Evolutionary conservation across 208 protist genomes (phyloP), one percentile per base, ranked within the genome.

Genomic region (Leishmania martiniquensis): DNA sequence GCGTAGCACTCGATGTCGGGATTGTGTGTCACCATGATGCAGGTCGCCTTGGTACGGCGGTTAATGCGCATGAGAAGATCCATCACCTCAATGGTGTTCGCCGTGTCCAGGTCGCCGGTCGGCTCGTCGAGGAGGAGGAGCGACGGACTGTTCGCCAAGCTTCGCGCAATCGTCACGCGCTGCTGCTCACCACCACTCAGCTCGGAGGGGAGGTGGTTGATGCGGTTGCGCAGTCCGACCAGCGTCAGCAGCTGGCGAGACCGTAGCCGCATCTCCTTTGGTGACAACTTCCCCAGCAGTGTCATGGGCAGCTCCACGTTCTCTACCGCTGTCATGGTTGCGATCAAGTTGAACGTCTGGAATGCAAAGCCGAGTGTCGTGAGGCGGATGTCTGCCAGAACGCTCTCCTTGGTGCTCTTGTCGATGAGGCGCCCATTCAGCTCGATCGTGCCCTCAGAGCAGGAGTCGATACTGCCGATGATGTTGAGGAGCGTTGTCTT

Each of bases 261-360:
- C 10, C 96, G 90, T 60, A 97, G 85, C 22, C 87, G 95, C 74
- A 93, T 84, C 80, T 98, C 91, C 77, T 93, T 91, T 37, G 25
- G 54, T 10, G 79, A 91, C 45, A 98, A 82, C 74, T 97, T 98
- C 3, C 95, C 94, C 42, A 97, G 68, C 42, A 99, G 84, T 3
- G 94, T 99, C 98, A 99, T 99, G 37, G 98, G 98, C 78, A 99
- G 84, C 87, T 99, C 97, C 55, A 99, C 98, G 83, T 99, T 99
- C 81, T 99, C 98, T 49, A 91, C 95, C 0, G 98, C 98, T 34
- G 91, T 98, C 96, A 99, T 99, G 42, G 98, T 99, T 6, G 98
- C 85, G 37, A 99, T 96, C 25, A 99, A 87, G 78, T 99, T 99
- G 78, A 99, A 99, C 0, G 97, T 99, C 85, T 99, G 98, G 75